Base-by-base conservation (phyloP, 352 stramenopile species). In the Phytophthora rubi region DNA sequence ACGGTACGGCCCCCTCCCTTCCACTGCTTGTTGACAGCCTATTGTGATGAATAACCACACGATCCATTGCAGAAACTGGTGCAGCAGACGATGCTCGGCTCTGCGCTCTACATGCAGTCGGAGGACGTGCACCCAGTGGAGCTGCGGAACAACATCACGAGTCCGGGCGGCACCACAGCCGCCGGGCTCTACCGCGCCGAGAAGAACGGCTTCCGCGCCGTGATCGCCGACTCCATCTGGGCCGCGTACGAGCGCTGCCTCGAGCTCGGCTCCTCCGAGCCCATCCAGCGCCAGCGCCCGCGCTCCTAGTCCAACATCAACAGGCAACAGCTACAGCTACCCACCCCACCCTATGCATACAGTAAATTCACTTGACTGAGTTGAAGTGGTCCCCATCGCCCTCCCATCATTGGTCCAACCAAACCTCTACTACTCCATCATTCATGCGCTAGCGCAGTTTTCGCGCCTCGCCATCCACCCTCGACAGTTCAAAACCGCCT, bases 141-240 rank as follows among this genome's bases (percentile, higher is more conserved):
- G 55, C 81, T 99, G 26, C 85, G 93, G 45, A 98, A 99, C 83
- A 95, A 92, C 68, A 97, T 98, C 57, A 99, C 97, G 15, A 97
- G 86, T 65, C 97, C 97, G 0, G 87, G 93, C 4, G 97, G 97
- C 49, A 99, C 97, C 37, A 99, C 97, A 2, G 96, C 97, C 6
- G 90, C 87, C 4, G 96, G 95, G 9, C 88, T 99, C 44, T 99
- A 98, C 67, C 91, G 96, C 33, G 85, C 98, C n/a, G 97, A 99
- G 78, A 98, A 97, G 75, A 98, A 97, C 48, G 93, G 91, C 51
- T 98, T 98, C 76, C 88, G 95, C 45, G 95, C 93, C 0, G 92
- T 98, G 30, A 98, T 98, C 68, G 81, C 88, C 44, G 89, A 98
- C 79, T 97, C 96, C 23, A 98, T 99, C 59, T 99, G 97, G 97